phyloP scores from a whole-genome alignment of 441 rosid genomes.

The Mallotus repandus region DNA sequence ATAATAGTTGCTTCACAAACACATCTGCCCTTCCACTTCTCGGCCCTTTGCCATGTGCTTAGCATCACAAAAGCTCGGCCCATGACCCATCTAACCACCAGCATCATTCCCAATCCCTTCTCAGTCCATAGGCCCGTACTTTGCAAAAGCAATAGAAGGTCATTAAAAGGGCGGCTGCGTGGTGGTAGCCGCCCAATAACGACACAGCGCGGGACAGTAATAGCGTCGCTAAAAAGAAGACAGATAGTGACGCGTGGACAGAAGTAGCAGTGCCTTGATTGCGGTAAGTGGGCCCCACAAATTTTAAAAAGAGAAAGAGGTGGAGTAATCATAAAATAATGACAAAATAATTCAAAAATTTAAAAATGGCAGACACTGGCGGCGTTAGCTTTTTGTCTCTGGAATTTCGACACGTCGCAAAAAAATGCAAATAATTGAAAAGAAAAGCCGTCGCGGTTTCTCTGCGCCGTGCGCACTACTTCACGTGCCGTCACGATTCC shows the following conservation, averaged over 20 bases:
- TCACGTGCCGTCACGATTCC: conserved; percentile 25
- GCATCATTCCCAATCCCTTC: no score
- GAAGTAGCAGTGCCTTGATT: neutral
- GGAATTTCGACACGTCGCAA: neutral
- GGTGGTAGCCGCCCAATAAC: no score
- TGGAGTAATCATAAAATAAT: neutral
- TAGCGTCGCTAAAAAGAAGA: neutral
- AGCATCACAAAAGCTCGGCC: neutral
- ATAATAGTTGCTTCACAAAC: no score
- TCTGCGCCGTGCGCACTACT: conserved; percentile 24
- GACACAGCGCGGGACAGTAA: neutral
- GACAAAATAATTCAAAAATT: neutral
- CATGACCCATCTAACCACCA: neutral
- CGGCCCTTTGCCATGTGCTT: no score
- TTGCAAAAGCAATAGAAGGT: no score
- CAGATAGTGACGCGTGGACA: neutral
- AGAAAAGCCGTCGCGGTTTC: conserved; percentile 18
- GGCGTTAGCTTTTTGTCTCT: conserved; percentile 13
- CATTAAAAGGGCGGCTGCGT: no score
- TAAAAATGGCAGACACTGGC: neutral
- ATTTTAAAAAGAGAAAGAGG: neutral
- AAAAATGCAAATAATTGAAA: neutral
- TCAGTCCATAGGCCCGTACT: no score
- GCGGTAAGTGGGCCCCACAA: neutral
- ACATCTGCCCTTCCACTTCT: no score